A percentile compares a stretch with the other conserved stretches of the same genome.
Conservation (phyloP, 2,329 filamentous ascomycete genomes). For the Colletotrichum graminicola region DNA sequence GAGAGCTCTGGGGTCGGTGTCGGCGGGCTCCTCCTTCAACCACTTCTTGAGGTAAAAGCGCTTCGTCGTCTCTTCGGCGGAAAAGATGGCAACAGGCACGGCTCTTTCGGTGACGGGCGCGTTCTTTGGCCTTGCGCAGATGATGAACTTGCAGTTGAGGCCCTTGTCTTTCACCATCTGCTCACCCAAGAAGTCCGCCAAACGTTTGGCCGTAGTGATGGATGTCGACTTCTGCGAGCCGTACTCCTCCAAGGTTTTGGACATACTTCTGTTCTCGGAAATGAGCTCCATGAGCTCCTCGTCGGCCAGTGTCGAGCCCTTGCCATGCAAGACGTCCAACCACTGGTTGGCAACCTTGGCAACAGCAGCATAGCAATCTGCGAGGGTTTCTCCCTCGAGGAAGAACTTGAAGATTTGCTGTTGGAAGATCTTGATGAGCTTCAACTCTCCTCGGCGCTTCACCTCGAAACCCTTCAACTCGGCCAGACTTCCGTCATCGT, state of each 20-base stretch:
- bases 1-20: conserved; percentile 90
- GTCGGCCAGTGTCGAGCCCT: conserved; percentile 89
- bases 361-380: conserved; percentile 91
- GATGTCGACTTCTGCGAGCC: conserved; percentile 96
- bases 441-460: conserved; percentile 96
- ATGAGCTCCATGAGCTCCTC: conserved; percentile 99
- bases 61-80: conserved; percentile 89
- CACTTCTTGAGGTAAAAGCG: conserved; percentile 92
- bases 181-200: conserved; percentile 96
- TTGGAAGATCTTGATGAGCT: conserved; percentile 99
- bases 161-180: conserved; percentile 99
- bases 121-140: conserved; percentile 86
- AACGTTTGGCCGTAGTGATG: conserved; percentile 95
- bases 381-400: conserved; percentile 86
- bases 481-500: conserved; percentile 93
- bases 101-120: conserved; percentile 95
- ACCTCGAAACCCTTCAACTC: conserved; percentile 98
- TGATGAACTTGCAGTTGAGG: conserved; percentile 99
- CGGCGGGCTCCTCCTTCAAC: conserved; percentile 90
- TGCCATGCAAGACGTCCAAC: conserved; percentile 93
- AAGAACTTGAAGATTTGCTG: conserved; percentile 99
- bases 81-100: conserved; percentile 96
- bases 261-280: conserved; percentile 99
- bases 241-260: conserved; percentile 96
- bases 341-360: conserved; percentile 96